phyloP scores from a whole-genome alignment of 306 rosid species.

The Sicyos edulis region DNA sequence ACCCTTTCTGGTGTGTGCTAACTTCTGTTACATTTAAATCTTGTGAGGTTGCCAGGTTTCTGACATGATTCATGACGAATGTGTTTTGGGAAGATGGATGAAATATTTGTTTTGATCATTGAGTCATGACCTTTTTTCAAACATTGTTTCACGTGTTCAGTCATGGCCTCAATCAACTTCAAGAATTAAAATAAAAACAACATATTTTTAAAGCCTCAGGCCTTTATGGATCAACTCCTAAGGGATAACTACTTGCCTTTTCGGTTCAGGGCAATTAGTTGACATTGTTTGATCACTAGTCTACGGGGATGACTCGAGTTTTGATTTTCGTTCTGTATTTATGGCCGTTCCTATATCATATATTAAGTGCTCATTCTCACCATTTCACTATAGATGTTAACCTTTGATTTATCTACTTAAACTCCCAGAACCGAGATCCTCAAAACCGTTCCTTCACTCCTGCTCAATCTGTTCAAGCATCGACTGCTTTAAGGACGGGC shows the following conservation, averaged over 20 bases:
- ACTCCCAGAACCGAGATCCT: slow-evolving; percentile 43
- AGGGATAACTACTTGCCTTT: background rate
- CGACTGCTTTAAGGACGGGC: slow-evolving; percentile 23
- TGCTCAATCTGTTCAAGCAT: slow-evolving; percentile 29
- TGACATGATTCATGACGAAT: background rate
- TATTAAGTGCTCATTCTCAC: background rate
- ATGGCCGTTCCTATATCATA: background rate
- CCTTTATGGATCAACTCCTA: background rate
- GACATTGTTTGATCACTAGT: slow-evolving; percentile 5
- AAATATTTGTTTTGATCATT: background rate
- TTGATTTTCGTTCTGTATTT: background rate
- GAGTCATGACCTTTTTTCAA: background rate
- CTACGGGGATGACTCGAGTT: background rate
- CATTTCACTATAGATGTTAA: background rate
- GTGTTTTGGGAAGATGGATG: background rate
- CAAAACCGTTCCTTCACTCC: slow-evolving; percentile 25
- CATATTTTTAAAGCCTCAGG: background rate
- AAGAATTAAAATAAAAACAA: background rate
- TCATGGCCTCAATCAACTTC: no score
- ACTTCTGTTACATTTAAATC: no score
- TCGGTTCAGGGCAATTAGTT: background rate
- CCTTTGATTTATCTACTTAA: slow-evolving; percentile 24
- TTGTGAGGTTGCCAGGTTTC: background rate
- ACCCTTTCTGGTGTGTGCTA: background rate
- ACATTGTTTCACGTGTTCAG: no score